A percentile compares a stretch with the other conserved stretches of the same genome.
Evolutionary conservation across 1,284 basidiomycete species (phyloP).

Genomic region (Pulveroboletus sp.): DNA sequence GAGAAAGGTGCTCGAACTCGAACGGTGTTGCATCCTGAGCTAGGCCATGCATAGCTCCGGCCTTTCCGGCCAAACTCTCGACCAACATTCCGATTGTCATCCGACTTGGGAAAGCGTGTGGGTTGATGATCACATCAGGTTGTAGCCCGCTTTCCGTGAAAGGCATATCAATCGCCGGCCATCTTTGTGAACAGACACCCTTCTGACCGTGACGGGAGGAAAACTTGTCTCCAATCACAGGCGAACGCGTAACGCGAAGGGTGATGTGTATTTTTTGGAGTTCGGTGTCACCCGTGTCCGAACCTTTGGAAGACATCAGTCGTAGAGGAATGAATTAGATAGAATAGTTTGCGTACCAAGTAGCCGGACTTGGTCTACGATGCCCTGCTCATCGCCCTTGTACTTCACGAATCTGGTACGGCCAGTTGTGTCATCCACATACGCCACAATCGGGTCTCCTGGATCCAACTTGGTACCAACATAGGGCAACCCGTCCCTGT

Average conservation of each 20-base stretch:
- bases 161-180: constrained; percentile 98
- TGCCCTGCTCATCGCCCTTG: constrained; percentile 93
- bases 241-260: constrained; percentile 89
- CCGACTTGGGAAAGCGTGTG: constrained; percentile 97
- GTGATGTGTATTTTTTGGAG: constrained; percentile 94
- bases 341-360: constrained; percentile 54
- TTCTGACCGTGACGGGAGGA: constrained; percentile 99
- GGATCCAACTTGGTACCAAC: constrained; percentile 69
- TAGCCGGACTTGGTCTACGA: constrained; percentile 90
- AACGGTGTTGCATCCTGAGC: constrained; percentile 99
- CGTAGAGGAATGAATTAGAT: not conserved
- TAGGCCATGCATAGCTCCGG: constrained; percentile 96
- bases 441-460: constrained; percentile 84
- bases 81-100: constrained; percentile 99
- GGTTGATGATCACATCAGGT: constrained; percentile 99
- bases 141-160: constrained; percentile 99
- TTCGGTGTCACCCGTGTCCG: constrained; percentile 84
- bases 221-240: constrained; percentile 99
- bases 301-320: constrained; percentile 45
- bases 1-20: constrained; percentile 53
- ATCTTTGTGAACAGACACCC: constrained; percentile 99
- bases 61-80: constrained; percentile 98
- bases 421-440: constrained; percentile 84
- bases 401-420: constrained; percentile 90
- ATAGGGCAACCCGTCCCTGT: constrained; percentile 82